Base-by-base conservation (phyloP, 495 filamentous ascomycete genomes). In the Bacidia gigantensis region DNA sequence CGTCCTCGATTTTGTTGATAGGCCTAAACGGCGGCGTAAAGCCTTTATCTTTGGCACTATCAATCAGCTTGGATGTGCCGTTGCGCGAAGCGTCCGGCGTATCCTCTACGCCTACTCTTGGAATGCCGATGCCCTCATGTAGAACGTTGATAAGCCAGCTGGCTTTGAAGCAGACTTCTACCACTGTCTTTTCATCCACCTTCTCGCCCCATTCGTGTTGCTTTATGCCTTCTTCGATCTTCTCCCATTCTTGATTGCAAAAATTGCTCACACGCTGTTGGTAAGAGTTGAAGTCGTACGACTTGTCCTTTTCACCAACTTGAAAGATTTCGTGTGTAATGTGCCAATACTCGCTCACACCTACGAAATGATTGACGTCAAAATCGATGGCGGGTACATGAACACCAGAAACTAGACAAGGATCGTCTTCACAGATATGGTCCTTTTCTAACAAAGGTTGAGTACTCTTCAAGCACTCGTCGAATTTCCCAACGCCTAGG, bases 341-440 rank as follows among this genome's bases (percentile, higher is more conserved):
- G 67, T 99, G 92, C 92, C 92, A 99, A 63, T 94, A 99, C 62
- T 99, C 92, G 17, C 89, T 95, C 50, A 99, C 90, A 7, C 92
- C 92, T 23, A 99, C 82, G 60, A 99, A 99, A 62, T 97, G 92
- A 55, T 99, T 99, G 38, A 99, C 82, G 49, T 92, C 83, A 62
- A 97, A 99, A 64, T 99, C 92, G 50, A 99, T 96, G 1, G 90
- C 88, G 0, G 92, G 92, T 2, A 89, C 87, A 61, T 97, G 89
- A 44, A 87, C 76, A 0, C 93, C 86, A 54, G 92, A 82, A 20
- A 99, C 69, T 32, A 99, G 69, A 64, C 92, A 99, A 0, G 92
- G 93, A 14, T 78, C 62, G 61, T 97, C 86, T 2, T 74, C 64
- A 62, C 92, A 99, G 1, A 86, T 82, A 32, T 81, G 79, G 62